These are phyloP conservation scores for Botrytis hyacinthi DNA, from an alignment of 2,329 filamentous ascomycete species.

Conservation along the genomic window DNA sequence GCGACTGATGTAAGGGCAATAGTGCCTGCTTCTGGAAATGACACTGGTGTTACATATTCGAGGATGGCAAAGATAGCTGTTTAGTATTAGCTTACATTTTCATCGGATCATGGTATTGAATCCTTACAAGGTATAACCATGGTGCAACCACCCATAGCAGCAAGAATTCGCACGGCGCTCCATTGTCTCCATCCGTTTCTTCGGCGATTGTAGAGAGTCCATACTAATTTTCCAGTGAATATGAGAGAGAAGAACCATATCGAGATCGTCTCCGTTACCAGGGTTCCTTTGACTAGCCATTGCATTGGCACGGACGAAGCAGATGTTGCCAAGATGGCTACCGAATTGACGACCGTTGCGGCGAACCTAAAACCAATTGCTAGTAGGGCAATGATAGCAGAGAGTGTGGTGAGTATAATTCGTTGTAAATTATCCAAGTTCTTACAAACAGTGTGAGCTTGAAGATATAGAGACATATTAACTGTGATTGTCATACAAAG, in stretches of 20 bases:
- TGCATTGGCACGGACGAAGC: conserved; percentile 35
- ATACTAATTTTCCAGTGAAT: conserved; percentile 60
- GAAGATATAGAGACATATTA: conserved; percentile 59
- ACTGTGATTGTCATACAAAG: conserved; percentile 54
- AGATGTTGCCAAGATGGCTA: conserved; percentile 26
- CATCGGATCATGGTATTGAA: background rate
- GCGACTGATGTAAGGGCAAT: conserved; percentile 57
- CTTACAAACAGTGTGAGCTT: conserved; percentile 60
- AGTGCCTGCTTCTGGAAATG: conserved; percentile 52
- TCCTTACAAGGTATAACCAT: conserved; percentile 60
- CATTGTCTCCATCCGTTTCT: conserved; percentile 58
- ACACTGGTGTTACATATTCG: conserved; percentile 46
- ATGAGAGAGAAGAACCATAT: conserved; percentile 62
- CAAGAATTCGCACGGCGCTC: conserved; percentile 64
- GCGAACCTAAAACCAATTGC: conserved; percentile 54
- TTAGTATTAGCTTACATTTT: conserved; percentile 22
- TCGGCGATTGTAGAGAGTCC: conserved; percentile 54
- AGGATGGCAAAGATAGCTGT: conserved; percentile 60
- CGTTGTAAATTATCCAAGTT: conserved; percentile 45
- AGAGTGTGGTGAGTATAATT: conserved; percentile 46
- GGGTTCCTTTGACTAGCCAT: conserved; percentile 46
- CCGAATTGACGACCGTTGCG: conserved; percentile 48
- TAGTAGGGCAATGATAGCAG: conserved; percentile 48
- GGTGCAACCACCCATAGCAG: conserved; percentile 66
- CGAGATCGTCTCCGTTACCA: conserved; percentile 52